Evolutionary conservation across 164 flowering plant genomes (phyloP), one percentile per base, ranked within the genome.

Genomic region (Tetrastigma voinierianum): DNA sequence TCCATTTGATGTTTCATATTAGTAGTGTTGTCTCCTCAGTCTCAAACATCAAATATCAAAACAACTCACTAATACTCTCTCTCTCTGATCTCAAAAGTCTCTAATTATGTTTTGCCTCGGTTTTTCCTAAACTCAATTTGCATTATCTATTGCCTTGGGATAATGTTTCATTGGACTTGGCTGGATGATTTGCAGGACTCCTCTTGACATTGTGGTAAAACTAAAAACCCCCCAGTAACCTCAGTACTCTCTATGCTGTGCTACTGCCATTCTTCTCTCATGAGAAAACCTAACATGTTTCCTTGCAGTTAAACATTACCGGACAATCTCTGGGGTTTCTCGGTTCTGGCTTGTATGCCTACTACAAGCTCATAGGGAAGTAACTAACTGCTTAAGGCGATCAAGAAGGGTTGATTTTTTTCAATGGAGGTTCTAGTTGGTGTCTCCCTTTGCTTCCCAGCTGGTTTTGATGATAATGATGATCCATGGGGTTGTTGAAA

Each of bases 171-270:
- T 94, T 68, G 86, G 90, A 59, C 74, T 94, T 21, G 98, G 98
- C 56, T 94, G 98, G 98, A 64, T 85, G 16, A n/a, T 91, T 17
- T 94, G 91, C 77, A 91, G 98, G 16, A 92, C 91, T 67, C 96
- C 96, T n/a, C 90, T 95, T 77, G 98, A 95, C 76, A n/a, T 83
- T 66, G 97, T 95, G 73, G n/a, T n/a, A n/a, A n/a, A n/a, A 86
- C 91, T 77, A 5, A 57, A n/a, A 51, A 57, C 15, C 32, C n/a
- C n/a, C 51, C 60, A n/a, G 12, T 47, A 4, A 3, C 23, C 63
- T 46, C 18, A 46, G 25, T 64, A 17, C 51, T 12, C 16, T 55
- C 19, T n/a, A n/a, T n/a, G n/a, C 48, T 59, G 11, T 10, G 40
- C 51, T n/a, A 15, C 1, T 24, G 6, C 16, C 71, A 13, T 62